Evolutionary conservation across 2,329 filamentous ascomycete species (phyloP), one percentile per base, ranked within the genome.

Genomic region (Curvularia eragrostidis): DNA sequence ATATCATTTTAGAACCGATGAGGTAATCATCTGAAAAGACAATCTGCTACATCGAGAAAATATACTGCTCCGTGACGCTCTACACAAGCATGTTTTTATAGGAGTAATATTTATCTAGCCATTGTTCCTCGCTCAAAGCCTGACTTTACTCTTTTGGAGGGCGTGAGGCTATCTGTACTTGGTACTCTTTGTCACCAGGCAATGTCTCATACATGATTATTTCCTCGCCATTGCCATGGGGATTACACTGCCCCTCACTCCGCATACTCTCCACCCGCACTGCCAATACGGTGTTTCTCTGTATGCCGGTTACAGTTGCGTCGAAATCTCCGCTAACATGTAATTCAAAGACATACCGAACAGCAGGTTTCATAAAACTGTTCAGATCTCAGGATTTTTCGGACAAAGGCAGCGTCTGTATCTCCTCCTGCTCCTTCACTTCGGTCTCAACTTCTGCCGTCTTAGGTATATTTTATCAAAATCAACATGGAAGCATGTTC

Each of bases 1-100:
- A 99, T 71, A 88, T 98, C 64, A 89, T 96, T n/a, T 56, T 82
- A 42, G 64, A 72, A 39, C 71, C 74, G 32, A 58, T 68, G 43
- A 56, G 57, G 60, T 43, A 12, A 43, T 2, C 13, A 26, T 5
- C 12, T 26, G 23, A 43, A n/a, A 65, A 30, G 59, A 32, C 36
- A 42, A 1, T 1, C 30, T 48, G 1, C 18, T 24, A 2, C 23
- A 30, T 46, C 13, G 24, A n/a, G 6, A 19, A 30, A 23, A 23
- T 5, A 21, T 10, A 13, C 21, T 21, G 38, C 18, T 23, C 9
- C 24, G 13, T 24, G 6, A 24, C 9, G 5, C 3, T 9, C 30
- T 15, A 56, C 53, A 18, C n/a, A 18, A n/a, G 6, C 12, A 2
- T 18, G 2, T 8, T 18, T 30, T 18, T 36, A 15, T 8, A 4